Evolutionary conservation across 306 rosid genomes (phyloP).

Genomic region (Morella rubra): DNA sequence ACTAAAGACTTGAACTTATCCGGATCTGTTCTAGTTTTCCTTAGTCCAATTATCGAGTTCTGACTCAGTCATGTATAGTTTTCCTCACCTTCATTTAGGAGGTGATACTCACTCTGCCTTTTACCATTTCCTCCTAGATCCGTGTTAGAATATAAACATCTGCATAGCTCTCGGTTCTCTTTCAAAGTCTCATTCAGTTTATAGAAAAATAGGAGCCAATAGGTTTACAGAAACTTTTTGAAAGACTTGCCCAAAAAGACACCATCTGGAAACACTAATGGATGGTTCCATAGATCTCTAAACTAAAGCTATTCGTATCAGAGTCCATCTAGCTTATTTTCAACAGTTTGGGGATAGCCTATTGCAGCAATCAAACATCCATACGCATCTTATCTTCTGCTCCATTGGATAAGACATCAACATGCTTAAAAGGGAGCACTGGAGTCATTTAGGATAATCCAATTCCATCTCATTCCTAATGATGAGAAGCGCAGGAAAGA

Average conservation of each 20-base stretch:
- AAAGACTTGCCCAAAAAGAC: no score
- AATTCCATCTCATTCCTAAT: background rate
- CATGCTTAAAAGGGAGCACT: background rate
- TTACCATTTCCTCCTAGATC: background rate
- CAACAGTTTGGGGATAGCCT: no score
- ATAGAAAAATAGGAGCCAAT: background rate
- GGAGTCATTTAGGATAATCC: background rate
- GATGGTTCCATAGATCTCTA: background rate
- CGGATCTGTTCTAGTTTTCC: background rate
- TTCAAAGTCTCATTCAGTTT: background rate
- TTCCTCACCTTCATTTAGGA: background rate
- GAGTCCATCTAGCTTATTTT: no score
- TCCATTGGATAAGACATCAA: background rate
- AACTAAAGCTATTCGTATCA: no score
- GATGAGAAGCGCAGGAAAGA: background rate
- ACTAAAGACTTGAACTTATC: background rate
- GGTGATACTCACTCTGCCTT: background rate
- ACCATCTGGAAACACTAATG: background rate
- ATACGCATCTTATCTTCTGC: background rate
- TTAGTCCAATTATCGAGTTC: background rate
- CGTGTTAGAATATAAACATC: background rate
- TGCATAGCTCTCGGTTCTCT: background rate
- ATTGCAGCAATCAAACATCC: no score
- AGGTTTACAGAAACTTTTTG: background rate
- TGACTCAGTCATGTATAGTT: background rate